Base-by-base conservation (phyloP, 345 rosid species). In the Pistacia integerrima region DNA sequence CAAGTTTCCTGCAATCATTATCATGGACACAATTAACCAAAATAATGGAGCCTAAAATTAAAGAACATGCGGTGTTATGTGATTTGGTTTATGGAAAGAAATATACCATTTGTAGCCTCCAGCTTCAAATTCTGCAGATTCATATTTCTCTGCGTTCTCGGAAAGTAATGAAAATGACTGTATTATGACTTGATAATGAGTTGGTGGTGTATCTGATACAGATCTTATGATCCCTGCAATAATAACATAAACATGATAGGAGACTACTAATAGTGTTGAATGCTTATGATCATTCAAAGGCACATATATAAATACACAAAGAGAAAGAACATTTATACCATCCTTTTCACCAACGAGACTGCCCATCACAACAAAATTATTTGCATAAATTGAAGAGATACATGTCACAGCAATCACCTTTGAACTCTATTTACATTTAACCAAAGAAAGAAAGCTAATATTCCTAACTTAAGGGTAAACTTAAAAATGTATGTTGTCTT, bases 71-170 rank as follows among this genome's bases (percentile, higher is more conserved):
- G 46, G 6, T 41, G 46, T 41, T 8, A 38, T 18, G n/a, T 25
- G 25, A 64, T 13, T 12, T 67, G 63, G 49, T 35, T 54, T 36
- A 33, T 2, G 22, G 49, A 46, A 57, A 20, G 48, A 74, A 48
- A 58, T 80, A 84, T 80, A 89, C 95, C 97, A 93, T 84, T 85
- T 87, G 84, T 83, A 88, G 76, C 95, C 95, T 65, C 89, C 85
- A 20, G 95, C 95, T 82, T 86, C 87, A 80, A 92, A 90, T 73
- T 73, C 80, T 44, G 74, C 86, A 2, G 94, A 84, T 84, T 91
- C 97, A 60, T 89, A 91, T 70, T 84, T 89, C 41, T 85, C 60
- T 28, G 77, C 72, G 80, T 77, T 79, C 76, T 86, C 85, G 41
- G 80, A 12, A 46, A 88, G 86, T 73, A 79, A 73, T 41, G 92